Percentiles rank a stretch among this genome's conserved stretches.
These are phyloP conservation scores for Vairimorpha ceranae DNA, from an alignment of 371 early-diverging fungal species.

Conservation along the genomic window DNA sequence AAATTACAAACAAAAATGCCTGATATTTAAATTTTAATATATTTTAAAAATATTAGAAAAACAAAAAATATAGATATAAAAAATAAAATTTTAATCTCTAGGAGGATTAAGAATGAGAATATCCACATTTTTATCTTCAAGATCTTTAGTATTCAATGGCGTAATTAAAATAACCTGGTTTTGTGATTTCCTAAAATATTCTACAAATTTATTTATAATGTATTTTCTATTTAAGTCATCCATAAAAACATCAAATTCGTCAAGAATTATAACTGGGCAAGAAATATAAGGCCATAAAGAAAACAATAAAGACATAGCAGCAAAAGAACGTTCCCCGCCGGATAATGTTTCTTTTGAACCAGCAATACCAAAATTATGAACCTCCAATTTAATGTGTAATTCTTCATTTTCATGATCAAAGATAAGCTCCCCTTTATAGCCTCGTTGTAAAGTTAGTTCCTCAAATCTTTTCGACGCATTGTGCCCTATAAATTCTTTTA, in stretches of 20 bases:
- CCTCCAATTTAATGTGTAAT: slow-evolving; percentile 66
- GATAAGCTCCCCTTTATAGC: slow-evolving; percentile 74
- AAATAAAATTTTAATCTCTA: not conserved
- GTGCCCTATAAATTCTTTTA: slow-evolving; percentile 46
- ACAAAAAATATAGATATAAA: too few species aligned
- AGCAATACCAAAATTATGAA: slow-evolving; percentile 61
- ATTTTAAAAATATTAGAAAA: too few species aligned
- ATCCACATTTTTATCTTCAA: slow-evolving; percentile 49
- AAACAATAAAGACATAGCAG: slow-evolving; percentile 84
- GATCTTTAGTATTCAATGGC: slow-evolving; percentile 54
- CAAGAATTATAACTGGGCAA: slow-evolving; percentile 83
- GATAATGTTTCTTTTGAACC: slow-evolving; percentile 68
- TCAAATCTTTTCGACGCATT: slow-evolving; percentile 47
- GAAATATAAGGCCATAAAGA: slow-evolving; percentile 89
- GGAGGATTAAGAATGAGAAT: slow-evolving; percentile 51
- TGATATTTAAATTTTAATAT: too few species aligned
- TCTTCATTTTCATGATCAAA: slow-evolving; percentile 71
- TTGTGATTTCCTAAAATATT: slow-evolving; percentile 40
- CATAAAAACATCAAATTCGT: slow-evolving; percentile 99
- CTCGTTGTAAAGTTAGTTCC: slow-evolving; percentile 64
- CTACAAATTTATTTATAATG: slow-evolving; percentile 53
- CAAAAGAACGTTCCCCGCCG: slow-evolving; percentile 98
- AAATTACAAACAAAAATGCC: too few species aligned
- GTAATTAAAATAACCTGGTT: slow-evolving; percentile 62
- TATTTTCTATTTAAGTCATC: slow-evolving; percentile 64